Evolutionary conservation across 176 grass and related monocot genomes (phyloP), one percentile per base, ranked within the genome.

Genomic region (Coix lacrymajobi): DNA sequence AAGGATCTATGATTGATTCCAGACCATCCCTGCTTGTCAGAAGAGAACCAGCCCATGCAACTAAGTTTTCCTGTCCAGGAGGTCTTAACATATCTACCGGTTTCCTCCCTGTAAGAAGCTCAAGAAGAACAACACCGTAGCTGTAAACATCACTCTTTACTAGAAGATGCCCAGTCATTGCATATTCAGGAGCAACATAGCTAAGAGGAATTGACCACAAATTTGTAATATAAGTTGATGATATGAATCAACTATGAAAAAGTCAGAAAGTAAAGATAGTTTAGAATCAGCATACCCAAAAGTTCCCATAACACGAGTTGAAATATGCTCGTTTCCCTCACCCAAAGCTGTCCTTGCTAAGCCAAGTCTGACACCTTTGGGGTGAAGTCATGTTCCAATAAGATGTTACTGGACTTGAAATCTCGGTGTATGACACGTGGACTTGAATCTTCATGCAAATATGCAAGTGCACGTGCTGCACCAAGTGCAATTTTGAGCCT

Each of bases 61-160:
- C 91, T n/a, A 99, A 77, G 72, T 90, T 99, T 74, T 99, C 97
- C 92, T 99, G 97, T 71, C 97, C 97, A 41, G 91, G 73, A 63
- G 91, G 89, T 79, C 97, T 88, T 17, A 85, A 87, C 91, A 99
- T 96, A 84, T 99, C 97, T 34, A 99, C 91, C 1, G 97, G 91
- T 80, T 99, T 99, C 82, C 89, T 91, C 75, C 97, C 91, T 2
- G 93, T 99, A 51, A 99, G 87, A 58, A 99, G 97, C 83, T 99
- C 97, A 8, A 99, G 85, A 80, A 99, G 93, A 76, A 99, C 97
- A 38, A 99, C 97, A 13, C 97, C 97, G 3, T 99, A 99, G 85
- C 97, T 99, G 83, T 99, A 99, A 66, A 99, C 97, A 78, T 99
- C 97, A 51, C 93, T 96, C 86, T 99, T 99, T 31, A 99, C 97